Evolutionary conservation across 495 filamentous ascomycete genomes (phyloP).

Genomic region (Staphylotrichum tortipilum): DNA sequence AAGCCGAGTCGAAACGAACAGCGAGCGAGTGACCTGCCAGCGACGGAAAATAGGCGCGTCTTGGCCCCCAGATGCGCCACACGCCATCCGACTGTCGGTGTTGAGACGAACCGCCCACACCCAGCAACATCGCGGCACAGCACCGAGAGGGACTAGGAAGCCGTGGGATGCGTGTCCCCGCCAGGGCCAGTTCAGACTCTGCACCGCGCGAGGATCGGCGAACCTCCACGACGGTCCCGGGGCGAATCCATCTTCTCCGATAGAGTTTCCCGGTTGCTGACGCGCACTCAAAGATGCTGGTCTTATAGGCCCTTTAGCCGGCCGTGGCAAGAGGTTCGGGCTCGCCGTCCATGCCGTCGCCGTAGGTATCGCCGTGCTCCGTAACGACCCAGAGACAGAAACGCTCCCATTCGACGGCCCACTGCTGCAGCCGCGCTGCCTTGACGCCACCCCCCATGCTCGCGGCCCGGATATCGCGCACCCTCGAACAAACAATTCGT

Average conservation of each 20-base stretch:
- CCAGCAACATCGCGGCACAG: not conserved
- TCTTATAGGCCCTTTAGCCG: no score
- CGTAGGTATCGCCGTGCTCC: constrained; percentile 53
- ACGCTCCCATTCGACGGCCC: constrained; percentile 72
- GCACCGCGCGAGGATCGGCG: no score
- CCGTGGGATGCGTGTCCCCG: no score
- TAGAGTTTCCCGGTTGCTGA: no score
- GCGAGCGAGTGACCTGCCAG: no score
- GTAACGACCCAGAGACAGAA: constrained; percentile 87
- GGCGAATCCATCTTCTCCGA: no score
- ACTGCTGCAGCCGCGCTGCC: constrained; percentile 63
- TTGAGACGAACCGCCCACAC: not conserved
- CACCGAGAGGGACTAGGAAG: not conserved
- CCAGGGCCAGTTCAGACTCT: no score
- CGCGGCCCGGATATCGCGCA: constrained; percentile 60
- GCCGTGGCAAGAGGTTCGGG: no score
- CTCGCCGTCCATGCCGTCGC: not conserved
- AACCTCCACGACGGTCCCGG: no score
- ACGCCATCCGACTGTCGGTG: not conserved
- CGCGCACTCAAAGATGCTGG: no score
- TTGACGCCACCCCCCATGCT: constrained; percentile 65
- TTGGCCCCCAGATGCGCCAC: not conserved
- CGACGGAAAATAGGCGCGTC: not conserved
- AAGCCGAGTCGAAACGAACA: no score
- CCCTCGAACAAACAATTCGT: constrained; percentile 31